Conservation (phyloP, 2,329 filamentous ascomycete genomes). For the Plectosphaerella cucumerina region DNA sequence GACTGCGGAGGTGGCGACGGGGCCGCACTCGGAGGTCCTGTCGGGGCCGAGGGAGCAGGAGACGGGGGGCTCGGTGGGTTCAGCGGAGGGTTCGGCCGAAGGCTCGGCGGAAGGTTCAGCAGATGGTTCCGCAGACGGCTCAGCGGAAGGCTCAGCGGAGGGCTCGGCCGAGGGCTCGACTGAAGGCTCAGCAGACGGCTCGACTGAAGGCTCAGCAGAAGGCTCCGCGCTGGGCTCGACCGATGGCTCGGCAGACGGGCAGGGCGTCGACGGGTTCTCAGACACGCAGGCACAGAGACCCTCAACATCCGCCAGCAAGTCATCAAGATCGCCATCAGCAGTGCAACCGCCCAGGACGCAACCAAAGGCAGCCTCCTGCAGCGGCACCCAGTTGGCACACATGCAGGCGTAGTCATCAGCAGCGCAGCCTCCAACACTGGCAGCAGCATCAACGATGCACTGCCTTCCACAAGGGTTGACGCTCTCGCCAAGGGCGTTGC, state of each 20-base stretch:
- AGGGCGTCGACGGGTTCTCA: slow-evolving; percentile 16
- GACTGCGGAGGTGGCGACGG: slow-evolving; percentile 19
- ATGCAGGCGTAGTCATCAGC: slow-evolving; percentile 18
- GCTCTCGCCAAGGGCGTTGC: slow-evolving; percentile 5
- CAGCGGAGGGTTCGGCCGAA: neutral
- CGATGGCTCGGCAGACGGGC: slow-evolving; percentile 3
- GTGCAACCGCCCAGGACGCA: slow-evolving; percentile 18
- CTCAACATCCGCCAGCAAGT: slow-evolving; percentile 15
- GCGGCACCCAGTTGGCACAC: slow-evolving; percentile 15
- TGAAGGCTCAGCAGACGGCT: neutral
- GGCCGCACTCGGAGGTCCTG: slow-evolving; percentile 14
- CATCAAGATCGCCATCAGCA: slow-evolving; percentile 10
- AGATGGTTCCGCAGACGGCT: neutral
- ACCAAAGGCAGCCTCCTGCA: slow-evolving; percentile 14
- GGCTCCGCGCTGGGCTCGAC: neutral
- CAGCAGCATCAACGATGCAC: slow-evolving; percentile 20
- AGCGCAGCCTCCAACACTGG: slow-evolving; percentile 14
- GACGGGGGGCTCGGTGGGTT: neutral
- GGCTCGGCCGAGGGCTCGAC: neutral
- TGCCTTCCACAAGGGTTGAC: slow-evolving; percentile 16
- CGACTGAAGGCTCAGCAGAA: neutral
- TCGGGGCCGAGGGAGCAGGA: neutral
- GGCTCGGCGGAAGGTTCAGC: neutral
- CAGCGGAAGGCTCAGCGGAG: neutral
- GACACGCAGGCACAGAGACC: slow-evolving; percentile 18